These are phyloP conservation scores for Coemansia sp. DNA, from an alignment of 192 early-diverging fungal species.

Conservation along the genomic window DNA sequence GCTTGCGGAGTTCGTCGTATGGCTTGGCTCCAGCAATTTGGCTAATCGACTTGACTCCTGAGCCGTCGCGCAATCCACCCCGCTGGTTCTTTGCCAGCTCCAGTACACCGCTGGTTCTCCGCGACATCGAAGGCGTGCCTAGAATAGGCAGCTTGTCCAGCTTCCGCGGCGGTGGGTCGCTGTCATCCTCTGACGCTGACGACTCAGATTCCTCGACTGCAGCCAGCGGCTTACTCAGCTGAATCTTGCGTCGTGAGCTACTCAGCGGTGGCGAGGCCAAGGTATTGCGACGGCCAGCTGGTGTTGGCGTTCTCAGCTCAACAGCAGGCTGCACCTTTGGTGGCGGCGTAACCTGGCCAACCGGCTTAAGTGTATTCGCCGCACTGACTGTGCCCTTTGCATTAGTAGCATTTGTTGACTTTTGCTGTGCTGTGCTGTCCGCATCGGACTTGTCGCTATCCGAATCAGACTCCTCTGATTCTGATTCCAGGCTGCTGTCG, in stretches of 20 bases:
- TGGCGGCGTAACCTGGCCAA: not conserved
- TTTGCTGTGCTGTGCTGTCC: not conserved
- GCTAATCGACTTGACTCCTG: conserved; percentile 35
- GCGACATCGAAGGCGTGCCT: conserved; percentile 15
- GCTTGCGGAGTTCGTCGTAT: conserved; percentile 47
- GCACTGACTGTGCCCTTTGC: no score
- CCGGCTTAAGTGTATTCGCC: not conserved
- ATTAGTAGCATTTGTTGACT: not conserved
- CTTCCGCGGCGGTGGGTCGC: conserved; percentile 13
- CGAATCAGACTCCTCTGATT: not conserved
- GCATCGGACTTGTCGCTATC: not conserved
- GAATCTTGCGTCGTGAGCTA: conserved; percentile 23
- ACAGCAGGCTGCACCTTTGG: not conserved
- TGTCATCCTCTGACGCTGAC: conserved; percentile 15
- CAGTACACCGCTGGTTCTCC: conserved; percentile 17
- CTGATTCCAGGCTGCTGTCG: conserved; percentile 19
- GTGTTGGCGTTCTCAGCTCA: conserved; percentile 4
- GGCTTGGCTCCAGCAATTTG: conserved; percentile 45
- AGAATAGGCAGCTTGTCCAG: conserved; percentile 34
- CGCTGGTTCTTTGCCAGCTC: conserved; percentile 27
- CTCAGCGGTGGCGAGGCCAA: not conserved
- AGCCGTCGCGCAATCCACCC: conserved; percentile 19
- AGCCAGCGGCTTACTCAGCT: conserved; percentile 21
- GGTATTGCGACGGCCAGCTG: not conserved
- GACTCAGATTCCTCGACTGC: not conserved